Base-by-base conservation (phyloP, 148 eudicot genomes). In the Chenopodium album region DNA sequence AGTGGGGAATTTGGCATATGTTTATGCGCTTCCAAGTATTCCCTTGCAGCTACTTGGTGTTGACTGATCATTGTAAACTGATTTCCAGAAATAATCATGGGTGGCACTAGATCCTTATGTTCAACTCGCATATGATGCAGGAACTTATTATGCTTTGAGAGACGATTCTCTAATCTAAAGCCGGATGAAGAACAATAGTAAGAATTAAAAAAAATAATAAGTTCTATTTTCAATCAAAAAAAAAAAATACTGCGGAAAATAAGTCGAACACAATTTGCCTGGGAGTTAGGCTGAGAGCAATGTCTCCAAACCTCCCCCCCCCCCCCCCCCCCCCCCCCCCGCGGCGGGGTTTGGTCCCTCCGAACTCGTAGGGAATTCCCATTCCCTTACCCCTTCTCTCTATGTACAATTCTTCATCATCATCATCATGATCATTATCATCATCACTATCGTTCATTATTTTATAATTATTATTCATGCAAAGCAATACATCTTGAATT, bases 21-120 rank as follows among this genome's bases (percentile, higher is more conserved):
- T 83, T 92, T 95, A 78, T 91, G 88, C 64, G 98, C 99, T 88
- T 93, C 92, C 76, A 95, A 87, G 80, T 95, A 95, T 74, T 93
- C 92, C 80, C 88, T 90, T 52, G 98, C 98, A 82, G 99, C 99
- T 82, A 83, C 89, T 86, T 95, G 99, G 88, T 95, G 98, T 81
- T 93, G 93, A 81, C 95, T 92, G 71, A 86, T 87, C 91, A 85
- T 85, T 13, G 92, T 93, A 82, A 89, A 81, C 86, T 89, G 97
- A 83, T 95, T 93, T 64, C 92, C 99, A 23, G 82, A 79, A 68
- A 95, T 92, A 28, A 93, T 73, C 84, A 90, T 92, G 76, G 94
- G 92, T n/a, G 98, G 97, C 66, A 93, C 86, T 69, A 88, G 85
- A 88, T 91, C 92, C 83, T 89, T 88, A 85, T 85, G 89, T 68